phyloP scores from a whole-genome alignment of 140 eudicot species.

The Eryngium alpinum region DNA sequence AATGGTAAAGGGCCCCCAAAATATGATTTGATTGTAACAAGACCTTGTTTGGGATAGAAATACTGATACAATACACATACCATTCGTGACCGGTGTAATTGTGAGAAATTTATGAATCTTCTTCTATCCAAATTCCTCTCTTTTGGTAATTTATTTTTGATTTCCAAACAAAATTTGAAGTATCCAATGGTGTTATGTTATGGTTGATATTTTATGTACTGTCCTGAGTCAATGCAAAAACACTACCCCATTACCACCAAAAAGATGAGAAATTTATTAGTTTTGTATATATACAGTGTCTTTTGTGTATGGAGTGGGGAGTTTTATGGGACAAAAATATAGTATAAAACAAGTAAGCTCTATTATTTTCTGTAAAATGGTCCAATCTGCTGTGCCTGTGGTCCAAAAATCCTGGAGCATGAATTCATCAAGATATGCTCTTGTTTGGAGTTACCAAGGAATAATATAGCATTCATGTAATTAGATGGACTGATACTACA shows the following conservation, averaged over 20 bases:
- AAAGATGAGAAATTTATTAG: background rate
- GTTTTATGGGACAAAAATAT: slow-evolving; percentile 1
- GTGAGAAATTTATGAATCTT: background rate
- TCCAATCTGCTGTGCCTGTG: slow-evolving; percentile 14
- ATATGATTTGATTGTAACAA: slow-evolving; percentile 30
- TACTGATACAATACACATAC: slow-evolving; percentile 32
- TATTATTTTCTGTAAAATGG: slow-evolving; percentile 14
- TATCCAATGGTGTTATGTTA: no score
- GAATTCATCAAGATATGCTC: background rate
- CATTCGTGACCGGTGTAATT: slow-evolving; percentile 35
- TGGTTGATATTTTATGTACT: no score
- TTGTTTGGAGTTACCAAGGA: slow-evolving; percentile 5
- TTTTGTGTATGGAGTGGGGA: background rate
- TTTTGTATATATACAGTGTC: background rate
- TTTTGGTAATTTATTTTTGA: background rate
- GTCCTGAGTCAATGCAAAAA: no score
- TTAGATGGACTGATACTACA: no score
- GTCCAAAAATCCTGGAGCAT: slow-evolving; percentile 12
- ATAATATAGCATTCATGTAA: background rate
- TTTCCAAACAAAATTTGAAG: no score
- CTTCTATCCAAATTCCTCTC: background rate
- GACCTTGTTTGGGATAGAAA: slow-evolving; percentile 16
- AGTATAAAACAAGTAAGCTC: background rate
- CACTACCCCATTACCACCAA: background rate
- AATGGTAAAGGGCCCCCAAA: background rate